Evolutionary conservation across 306 rosid genomes (phyloP), one percentile per base, ranked within the genome.

Genomic region (Erythrophleum fordii): DNA sequence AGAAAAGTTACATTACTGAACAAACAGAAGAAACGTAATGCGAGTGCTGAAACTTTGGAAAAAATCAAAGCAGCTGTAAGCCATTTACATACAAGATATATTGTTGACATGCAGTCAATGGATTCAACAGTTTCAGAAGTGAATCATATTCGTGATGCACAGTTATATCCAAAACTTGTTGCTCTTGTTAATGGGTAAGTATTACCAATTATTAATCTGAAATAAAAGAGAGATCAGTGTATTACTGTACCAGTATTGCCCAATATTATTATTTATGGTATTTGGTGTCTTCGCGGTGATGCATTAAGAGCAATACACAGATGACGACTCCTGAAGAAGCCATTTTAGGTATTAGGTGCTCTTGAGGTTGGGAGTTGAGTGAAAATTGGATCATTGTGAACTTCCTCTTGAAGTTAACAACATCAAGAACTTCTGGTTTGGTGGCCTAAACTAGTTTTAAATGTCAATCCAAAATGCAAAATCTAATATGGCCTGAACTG

Each of bases 31-130:
- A 89, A 89, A 59, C 86, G 87, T 5, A 77, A 66, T 62, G 84
- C 69, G 25, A 83, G 81, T 53, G 81, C 83, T 59, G 93, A 89
- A 79, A 72, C 93, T 61, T 81, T 89, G 83, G 93, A 89, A 55
- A 89, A 87, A 81, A 83, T 88, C 8, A 89, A 89, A 80, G 93
- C 93, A 49, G 89, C 88, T 37, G 89, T 89, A 6, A 89, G 91
- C 75, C 93, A 89, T 84, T 77, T 89, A 69, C 93, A 89, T 72
- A 87, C 93, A 23, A 83, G 93, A 73, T 89, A 89, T 64, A 87
- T 89, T 46, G 91, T 89, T 22, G 93, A 89, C 84, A 89, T 89
- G 93, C 93, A 89, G 74, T 89, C 91, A n/a, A 85, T 89, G 93
- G 93, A 89, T 77, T 87, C 93, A 2, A 89, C 93, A 4, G 91